Evolutionary conservation across 108 stramenopile genomes (phyloP).

Genomic region (Cyclotella baltica): DNA sequence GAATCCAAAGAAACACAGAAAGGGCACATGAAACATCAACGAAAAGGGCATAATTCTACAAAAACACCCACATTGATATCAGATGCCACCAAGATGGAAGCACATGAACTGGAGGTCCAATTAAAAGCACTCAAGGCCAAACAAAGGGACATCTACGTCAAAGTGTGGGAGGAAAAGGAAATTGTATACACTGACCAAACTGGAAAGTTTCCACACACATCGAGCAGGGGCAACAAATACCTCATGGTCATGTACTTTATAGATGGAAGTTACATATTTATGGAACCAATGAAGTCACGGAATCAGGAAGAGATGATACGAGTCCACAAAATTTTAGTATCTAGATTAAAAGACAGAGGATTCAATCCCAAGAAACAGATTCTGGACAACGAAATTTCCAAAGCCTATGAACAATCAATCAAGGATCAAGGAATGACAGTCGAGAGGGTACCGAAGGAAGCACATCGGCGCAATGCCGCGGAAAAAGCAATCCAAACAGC

Average conservation of each 20-base stretch:
- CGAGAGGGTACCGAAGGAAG: too few species aligned
- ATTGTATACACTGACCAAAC: too few species aligned
- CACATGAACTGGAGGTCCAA: neutral
- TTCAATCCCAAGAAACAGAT: too few species aligned
- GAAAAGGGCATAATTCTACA: neutral
- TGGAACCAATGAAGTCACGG: neutral
- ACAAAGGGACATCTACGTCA: too few species aligned
- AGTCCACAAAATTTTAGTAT: too few species aligned
- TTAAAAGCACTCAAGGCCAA: neutral
- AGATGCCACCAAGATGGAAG: neutral
- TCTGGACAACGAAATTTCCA: too few species aligned
- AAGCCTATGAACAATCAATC: neutral
- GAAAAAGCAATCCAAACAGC: too few species aligned
- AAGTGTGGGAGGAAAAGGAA: too few species aligned
- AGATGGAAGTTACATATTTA: too few species aligned
- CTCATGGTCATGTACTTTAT: neutral
- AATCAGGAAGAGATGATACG: neutral
- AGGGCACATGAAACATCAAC: neutral
- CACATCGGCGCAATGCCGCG: too few species aligned
- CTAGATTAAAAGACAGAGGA: neutral
- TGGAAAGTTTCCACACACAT: neutral
- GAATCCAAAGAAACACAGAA: constrained; percentile 4
- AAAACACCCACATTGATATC: neutral
- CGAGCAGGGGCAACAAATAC: too few species aligned
- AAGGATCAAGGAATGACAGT: neutral